These are phyloP conservation scores for Apiotrichum veenhuisii DNA, from an alignment of 1,284 basidiomycete genomes.

Conservation along the genomic window DNA sequence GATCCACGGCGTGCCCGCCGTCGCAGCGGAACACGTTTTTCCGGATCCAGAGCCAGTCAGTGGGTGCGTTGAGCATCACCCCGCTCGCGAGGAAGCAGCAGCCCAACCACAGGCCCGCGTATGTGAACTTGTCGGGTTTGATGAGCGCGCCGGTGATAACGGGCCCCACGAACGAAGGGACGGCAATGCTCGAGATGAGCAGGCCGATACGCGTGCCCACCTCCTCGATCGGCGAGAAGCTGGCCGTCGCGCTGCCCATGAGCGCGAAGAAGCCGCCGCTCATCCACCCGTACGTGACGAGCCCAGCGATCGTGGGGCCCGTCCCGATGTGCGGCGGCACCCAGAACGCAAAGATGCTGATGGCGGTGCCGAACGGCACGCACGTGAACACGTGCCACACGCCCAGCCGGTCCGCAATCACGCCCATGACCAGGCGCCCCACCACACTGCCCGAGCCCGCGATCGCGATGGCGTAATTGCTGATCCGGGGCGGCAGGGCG, in stretches of 20 bases:
- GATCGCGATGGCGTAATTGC: conserved; percentile 11
- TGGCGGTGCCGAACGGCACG: conserved; percentile 12
- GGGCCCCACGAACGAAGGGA: conserved; percentile 40
- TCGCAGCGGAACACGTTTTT: no score
- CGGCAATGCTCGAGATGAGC: conserved; percentile 34
- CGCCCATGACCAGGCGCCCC: conserved; percentile 11
- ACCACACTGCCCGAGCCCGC: conserved; percentile 7
- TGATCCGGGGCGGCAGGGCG: neutral
- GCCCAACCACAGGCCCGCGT: neutral
- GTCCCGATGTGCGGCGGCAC: conserved; percentile 8
- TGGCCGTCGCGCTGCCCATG: conserved; percentile 35
- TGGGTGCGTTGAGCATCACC: neutral
- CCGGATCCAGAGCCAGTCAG: neutral
- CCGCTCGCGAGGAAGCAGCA: neutral
- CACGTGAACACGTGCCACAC: conserved; percentile 11
- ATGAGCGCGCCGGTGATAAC: conserved; percentile 26
- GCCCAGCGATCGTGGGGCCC: conserved; percentile 33
- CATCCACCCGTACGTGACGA: conserved; percentile 33
- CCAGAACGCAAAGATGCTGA: conserved; percentile 27
- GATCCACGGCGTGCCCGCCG: no score
- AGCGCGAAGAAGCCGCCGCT: conserved; percentile 40
- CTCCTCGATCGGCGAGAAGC: conserved; percentile 41
- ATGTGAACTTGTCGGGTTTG: neutral
- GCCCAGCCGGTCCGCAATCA: conserved; percentile 14
- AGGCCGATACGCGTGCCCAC: conserved; percentile 45